Evolutionary conservation across 2,329 filamentous ascomycete species (phyloP), one percentile per base, ranked within the genome.

Genomic region (Rhinocladiella similis): DNA sequence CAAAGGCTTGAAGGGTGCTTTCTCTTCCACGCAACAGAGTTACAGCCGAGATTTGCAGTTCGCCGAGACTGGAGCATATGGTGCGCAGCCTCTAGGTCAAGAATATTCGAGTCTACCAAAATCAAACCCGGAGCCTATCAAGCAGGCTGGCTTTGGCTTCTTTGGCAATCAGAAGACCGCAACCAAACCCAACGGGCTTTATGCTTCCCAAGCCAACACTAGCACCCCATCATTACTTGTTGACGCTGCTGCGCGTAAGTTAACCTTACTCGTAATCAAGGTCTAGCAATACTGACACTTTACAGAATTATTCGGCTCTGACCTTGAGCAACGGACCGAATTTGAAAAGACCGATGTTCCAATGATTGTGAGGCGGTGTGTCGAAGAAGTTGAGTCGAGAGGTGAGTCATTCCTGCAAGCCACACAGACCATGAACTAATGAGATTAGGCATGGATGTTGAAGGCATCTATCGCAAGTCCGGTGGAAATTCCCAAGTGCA

Each of bases 401-500:
- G 94, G 93, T 74, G 69, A 50, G 73, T 63, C 51, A 19, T 33
- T 12, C 10, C 29, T 10, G 29, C 41, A 19, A 14, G 22, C n/a
- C 16, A 43, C 41, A 22, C 22, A 20, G 10, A 5, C 18, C 41
- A 20, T 43, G 41, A 52, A 43, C 63, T 67, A 60, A 43, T 68
- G 22, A 47, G 29, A 14, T 22, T 54, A 81, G 79, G 80, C 45
- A 96, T 99, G 90, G 92, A 97, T 67, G 84, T 95, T 65, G 94
- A 97, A 75, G 94, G 94, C 61, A 96, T 99, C 66, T 99, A 99
- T 76, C 87, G 94, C 68, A 99, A 99, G 80, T 96, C 92, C 49
- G 94, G 94, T 55, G 94, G 92, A 64, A 91, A 89, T 67, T 91
- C 90, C 7, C 91, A 95, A 71, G 89, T 96, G 70, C 95, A 96